Conservation (phyloP, 2,329 filamentous ascomycete species). For the Cladophialophora immunda region DNA sequence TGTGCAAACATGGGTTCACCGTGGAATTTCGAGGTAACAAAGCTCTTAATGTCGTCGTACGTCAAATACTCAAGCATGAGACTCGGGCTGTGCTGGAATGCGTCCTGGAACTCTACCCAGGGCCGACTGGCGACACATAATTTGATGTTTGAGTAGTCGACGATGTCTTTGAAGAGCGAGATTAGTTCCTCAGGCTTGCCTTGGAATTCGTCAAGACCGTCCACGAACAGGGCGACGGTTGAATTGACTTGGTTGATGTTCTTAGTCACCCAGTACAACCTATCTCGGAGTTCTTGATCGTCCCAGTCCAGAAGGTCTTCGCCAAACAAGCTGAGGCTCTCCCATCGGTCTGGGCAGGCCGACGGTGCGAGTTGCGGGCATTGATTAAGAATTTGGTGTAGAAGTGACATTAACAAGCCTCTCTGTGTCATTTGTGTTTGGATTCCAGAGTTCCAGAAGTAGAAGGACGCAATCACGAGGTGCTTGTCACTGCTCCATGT, state of each 20-base stretch:
- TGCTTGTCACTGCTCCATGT: constrained; percentile 4
- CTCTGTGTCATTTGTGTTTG: constrained; percentile 34
- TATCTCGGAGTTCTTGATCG: background rate
- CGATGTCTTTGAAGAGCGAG: constrained; percentile 66
- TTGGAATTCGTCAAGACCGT: constrained; percentile 49
- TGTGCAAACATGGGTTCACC: constrained; percentile 5
- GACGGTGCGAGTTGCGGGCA: background rate
- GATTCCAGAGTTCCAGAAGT: constrained; percentile 43
- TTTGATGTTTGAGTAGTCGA: constrained; percentile 15
- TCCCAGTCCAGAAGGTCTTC: background rate
- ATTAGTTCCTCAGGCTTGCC: constrained; percentile 93
- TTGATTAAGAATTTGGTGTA: constrained; percentile 31
- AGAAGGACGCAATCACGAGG: constrained; percentile 41
- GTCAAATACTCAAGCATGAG: constrained; percentile 1
- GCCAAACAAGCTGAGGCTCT: background rate
- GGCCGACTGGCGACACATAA: constrained; percentile 23
- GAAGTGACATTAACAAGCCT: constrained; percentile 38
- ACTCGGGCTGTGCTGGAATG: constrained; percentile 22
- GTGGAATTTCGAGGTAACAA: background rate
- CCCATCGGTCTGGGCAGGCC: background rate
- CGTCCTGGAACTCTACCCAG: constrained; percentile 14
- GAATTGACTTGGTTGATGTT: background rate
- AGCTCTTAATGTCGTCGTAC: background rate
- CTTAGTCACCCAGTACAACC: background rate
- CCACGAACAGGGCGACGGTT: constrained; percentile 36